Evolutionary conservation across 148 eudicot genomes (phyloP).

Genomic region (Cornus controversa): DNA sequence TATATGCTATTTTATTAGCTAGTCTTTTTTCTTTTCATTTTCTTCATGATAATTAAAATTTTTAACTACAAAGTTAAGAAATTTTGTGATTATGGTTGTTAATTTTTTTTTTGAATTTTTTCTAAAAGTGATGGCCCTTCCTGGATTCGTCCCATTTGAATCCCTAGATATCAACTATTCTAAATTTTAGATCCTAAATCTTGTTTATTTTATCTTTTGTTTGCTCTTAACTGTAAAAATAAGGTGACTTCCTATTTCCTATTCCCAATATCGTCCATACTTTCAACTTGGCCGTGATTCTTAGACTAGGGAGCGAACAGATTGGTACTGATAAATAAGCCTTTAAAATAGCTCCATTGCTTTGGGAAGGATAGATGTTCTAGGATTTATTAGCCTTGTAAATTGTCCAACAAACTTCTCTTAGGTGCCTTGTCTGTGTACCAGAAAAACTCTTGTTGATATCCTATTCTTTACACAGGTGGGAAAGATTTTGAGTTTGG

Average conservation of each 20-base stretch:
- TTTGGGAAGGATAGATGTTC: not conserved
- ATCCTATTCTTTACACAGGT: not conserved
- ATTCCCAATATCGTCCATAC: too few species aligned
- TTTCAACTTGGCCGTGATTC: too few species aligned
- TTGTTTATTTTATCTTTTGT: not conserved
- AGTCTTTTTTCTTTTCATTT: not conserved
- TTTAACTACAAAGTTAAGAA: too few species aligned
- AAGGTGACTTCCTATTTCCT: not conserved
- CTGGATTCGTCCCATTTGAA: too few species aligned
- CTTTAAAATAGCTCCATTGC: not conserved
- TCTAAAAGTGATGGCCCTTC: too few species aligned
- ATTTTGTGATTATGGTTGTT: too few species aligned
- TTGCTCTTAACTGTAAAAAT: not conserved
- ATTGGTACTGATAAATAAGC: not conserved
- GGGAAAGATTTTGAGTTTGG: not conserved
- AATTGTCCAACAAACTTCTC: not conserved
- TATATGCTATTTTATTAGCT: too few species aligned
- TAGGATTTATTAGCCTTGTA: not conserved
- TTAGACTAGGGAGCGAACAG: not conserved
- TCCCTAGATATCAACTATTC: too few species aligned
- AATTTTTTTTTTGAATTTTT: too few species aligned
- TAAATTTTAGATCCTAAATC: not conserved
- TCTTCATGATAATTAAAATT: too few species aligned
- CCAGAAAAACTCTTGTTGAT: not conserved
- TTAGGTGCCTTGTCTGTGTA: not conserved